Percentiles rank a stretch among this genome's conserved stretches.
These are phyloP conservation scores for Colletotrichum caudatum DNA, from an alignment of 2,329 filamentous ascomycete species.

Conservation along the genomic window DNA sequence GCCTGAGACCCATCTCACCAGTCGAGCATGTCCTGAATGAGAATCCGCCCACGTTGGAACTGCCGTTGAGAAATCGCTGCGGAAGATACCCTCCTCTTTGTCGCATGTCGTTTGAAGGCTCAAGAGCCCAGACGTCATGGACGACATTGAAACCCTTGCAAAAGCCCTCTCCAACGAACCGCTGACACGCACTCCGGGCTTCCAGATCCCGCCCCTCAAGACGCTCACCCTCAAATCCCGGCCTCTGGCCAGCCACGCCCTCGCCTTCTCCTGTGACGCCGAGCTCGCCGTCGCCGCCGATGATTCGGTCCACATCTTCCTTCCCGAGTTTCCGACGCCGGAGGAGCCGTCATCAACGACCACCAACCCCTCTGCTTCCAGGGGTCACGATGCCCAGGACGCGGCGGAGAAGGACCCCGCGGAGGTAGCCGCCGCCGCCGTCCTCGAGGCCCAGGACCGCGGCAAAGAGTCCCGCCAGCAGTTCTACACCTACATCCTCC, in stretches of 20 bases:
- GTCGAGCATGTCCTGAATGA: background rate
- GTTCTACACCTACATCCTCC: conserved; percentile 50
- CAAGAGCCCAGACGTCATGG: background rate
- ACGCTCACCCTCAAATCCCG: conserved; percentile 58
- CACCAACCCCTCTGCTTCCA: conserved; percentile 25
- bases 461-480: conserved; percentile 45
- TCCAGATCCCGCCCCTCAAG: conserved; percentile 61
- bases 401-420: conserved; percentile 45
- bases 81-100: rapidly evolving
- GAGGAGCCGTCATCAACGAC: conserved; percentile 30
- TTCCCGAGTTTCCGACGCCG: conserved; percentile 58
- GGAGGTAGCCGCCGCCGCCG: conserved; percentile 45
- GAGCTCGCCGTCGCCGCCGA: conserved; percentile 69
- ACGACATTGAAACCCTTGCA: background rate
- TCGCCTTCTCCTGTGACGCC: conserved; percentile 68
- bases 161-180: background rate
- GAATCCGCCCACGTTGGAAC: background rate
- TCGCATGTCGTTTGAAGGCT: rapidly evolving
- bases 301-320: conserved; percentile 64
- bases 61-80: background rate
- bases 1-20: background rate
- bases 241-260: conserved; percentile 57
- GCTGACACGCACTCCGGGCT: conserved; percentile 1
- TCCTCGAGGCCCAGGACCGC: conserved; percentile 29
- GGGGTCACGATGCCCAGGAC: conserved; percentile 10